Evolutionary conservation across 768 basidiomycete species (phyloP).

Genomic region (Phanerodontia chrysosporium): DNA sequence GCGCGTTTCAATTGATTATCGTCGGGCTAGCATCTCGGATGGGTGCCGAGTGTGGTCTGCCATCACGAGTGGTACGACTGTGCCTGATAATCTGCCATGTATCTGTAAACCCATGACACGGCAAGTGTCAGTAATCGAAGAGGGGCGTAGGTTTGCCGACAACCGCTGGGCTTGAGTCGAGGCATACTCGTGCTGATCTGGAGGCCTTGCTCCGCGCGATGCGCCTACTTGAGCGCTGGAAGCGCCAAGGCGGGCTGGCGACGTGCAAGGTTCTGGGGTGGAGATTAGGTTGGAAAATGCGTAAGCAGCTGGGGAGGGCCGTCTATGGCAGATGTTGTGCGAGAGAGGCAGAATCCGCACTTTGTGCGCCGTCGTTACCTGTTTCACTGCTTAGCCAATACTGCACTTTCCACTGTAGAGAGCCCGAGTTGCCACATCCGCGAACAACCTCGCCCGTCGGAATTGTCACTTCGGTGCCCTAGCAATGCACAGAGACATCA

Average conservation of each 20-base stretch:
- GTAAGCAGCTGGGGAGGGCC: constrained; percentile 18
- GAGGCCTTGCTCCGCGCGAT: not conserved
- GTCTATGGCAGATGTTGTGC: constrained; percentile 18
- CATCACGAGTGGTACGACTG: constrained; percentile 6
- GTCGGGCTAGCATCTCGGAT: constrained; percentile 2
- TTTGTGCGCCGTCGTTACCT: constrained; percentile 25
- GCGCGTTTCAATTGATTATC: constrained; percentile 15
- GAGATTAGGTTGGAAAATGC: constrained; percentile 19
- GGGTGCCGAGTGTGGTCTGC: constrained; percentile 1
- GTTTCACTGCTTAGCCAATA: constrained; percentile 14
- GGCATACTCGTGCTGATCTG: constrained; percentile 13
- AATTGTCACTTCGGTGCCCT: constrained; percentile 25
- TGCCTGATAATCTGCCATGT: constrained; percentile 15
- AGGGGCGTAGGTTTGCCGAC: not conserved
- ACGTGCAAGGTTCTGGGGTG: constrained; percentile 17
- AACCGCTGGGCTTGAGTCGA: constrained; percentile 5
- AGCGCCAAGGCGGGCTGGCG: not conserved
- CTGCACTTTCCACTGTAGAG: constrained; percentile 19
- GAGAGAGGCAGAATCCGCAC: constrained; percentile 12
- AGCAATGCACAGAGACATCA: constrained; percentile 20
- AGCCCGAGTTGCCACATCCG: constrained; percentile 27
- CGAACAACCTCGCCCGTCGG: constrained; percentile 11
- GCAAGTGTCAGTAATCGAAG: constrained; percentile 2
- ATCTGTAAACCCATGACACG: constrained; percentile 10
- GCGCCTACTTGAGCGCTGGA: constrained; percentile 1